These are phyloP conservation scores for Adenanthera pavonina DNA, from an alignment of 306 rosid genomes.

Conservation along the genomic window DNA sequence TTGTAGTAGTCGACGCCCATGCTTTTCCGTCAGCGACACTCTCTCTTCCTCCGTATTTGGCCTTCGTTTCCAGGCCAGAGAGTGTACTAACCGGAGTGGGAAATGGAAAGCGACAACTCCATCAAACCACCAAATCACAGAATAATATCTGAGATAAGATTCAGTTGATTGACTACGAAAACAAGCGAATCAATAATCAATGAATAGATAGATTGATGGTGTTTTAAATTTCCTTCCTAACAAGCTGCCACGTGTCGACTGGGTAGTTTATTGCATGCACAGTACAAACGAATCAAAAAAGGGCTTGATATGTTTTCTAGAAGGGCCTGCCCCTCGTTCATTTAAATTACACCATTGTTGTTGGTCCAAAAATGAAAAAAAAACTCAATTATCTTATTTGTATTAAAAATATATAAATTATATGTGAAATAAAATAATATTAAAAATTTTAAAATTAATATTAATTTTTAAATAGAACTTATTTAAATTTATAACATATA, in stretches of 20 bases:
- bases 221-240: not conserved
- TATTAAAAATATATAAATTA: too few species aligned
- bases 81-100: not conserved
- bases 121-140: not conserved
- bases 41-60: not conserved
- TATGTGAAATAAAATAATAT: too few species aligned
- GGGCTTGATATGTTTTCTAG: too few species aligned
- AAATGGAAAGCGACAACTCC: not conserved
- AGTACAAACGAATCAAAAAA: too few species aligned
- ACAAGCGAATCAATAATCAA: not conserved
- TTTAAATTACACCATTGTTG: too few species aligned
- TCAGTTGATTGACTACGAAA: not conserved
- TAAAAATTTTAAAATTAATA: too few species aligned
- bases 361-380: too few species aligned
- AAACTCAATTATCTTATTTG: too few species aligned
- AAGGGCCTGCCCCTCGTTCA: too few species aligned
- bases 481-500: too few species aligned
- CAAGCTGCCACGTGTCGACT: not conserved
- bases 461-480: too few species aligned
- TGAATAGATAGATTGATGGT: not conserved
- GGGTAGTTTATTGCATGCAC: not conserved
- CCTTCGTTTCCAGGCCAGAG: slow-evolving; percentile 31
- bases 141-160: not conserved
- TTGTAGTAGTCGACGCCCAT: slow-evolving; percentile 96
- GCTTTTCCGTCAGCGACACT: not conserved